Base-by-base conservation (phyloP, 2,329 filamentous ascomycete species). In the Onygenales sp. region DNA sequence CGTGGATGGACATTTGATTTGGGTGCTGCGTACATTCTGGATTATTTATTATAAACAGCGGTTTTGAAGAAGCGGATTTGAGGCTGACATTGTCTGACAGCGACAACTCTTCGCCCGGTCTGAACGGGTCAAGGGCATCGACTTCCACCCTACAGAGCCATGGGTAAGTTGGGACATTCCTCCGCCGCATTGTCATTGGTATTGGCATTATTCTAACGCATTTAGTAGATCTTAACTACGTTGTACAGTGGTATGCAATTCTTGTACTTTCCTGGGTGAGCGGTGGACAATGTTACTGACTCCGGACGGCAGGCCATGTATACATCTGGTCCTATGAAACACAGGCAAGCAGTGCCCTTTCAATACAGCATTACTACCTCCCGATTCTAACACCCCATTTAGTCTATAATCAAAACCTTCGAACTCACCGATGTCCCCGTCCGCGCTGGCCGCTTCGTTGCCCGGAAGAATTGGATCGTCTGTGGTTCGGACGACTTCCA, bases 251-350 rank as follows among this genome's bases (percentile, higher is more conserved):
- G 87, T 90, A 83, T 70, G 79, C 61, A 44, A 27, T 67, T 60
- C 13, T n/a, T 4, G 17, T 13, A 44, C 4, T 52, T 52, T 33
- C 37, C 4, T n/a, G 32, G 14, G 17, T 8, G 27, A 27, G 37
- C 8, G 3, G 10, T 43, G 27, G 39, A 43, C 33, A 57, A 53
- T 44, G 27, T 51, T 14, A 40, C 55, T 56, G 37, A 56, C 36
- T 17, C 37, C 34, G 42, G n/a, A 56, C 52, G 55, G 60, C 57
- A 90, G 89, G 93, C 71, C 92, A 97, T 77, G 93, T 95, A 69
- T 94, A 97, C 77, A 97, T 98, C 69, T 97, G 93, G 91, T 96
- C 92, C 36, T 95, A 95, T 73, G 92, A 95, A 74, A 94, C 90
- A 50, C 90, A 95, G 71, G 77, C 78, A 70, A 55, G 68, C 36